Evolutionary conservation across 805 yeast genomes (phyloP), one percentile per base, ranked within the genome.

Genomic region (Ogataea pignaliae): DNA sequence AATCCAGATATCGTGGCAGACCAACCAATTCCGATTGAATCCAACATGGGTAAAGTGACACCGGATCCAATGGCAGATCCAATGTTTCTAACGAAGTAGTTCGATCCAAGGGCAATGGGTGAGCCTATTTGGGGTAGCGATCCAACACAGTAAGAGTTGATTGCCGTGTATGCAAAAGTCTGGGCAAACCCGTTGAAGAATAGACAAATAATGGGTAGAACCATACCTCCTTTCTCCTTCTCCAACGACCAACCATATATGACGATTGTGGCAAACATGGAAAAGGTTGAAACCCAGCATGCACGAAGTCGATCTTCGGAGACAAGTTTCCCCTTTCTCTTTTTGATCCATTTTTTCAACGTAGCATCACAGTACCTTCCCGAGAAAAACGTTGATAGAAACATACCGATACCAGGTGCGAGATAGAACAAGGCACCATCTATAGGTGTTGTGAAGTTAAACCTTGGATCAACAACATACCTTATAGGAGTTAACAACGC

Each of bases 91-190:
- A 69, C 56, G 37, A 72, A 68, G 45, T 78, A 78, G 50, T 75
- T 75, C 17, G 75, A 69, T 0, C 73, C 78, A 31, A 78, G 68
- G 2, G 76, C 80, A 21, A 49, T 31, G 48, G 72, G 80, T n/a
- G 79, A 76, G 10, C 68, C 69, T 28, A 77, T 51, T 36, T 74
- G 68, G 1, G 81, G 80, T 72, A 75, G 66, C 2, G 75, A 68
- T 46, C 77, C 81, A n/a, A 76, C 73, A 60, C 80, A 75, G 52
- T 77, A 78, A 2, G 81, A 69, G 50, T 78, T 78, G 40, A 73
- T 53, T 11, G 73, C 69, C 1, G 81, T 79, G 53, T 73, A 78
- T 10, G 67, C 58, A 36, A 69, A 60, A 0, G 80, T 73, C 48
- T 78, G 82, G 0, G 73, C 71, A 34, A 73, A 48, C 0, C 79